Evolutionary conservation across 148 eudicot species (phyloP).

Genomic region (Pharnaceum exiguum): DNA sequence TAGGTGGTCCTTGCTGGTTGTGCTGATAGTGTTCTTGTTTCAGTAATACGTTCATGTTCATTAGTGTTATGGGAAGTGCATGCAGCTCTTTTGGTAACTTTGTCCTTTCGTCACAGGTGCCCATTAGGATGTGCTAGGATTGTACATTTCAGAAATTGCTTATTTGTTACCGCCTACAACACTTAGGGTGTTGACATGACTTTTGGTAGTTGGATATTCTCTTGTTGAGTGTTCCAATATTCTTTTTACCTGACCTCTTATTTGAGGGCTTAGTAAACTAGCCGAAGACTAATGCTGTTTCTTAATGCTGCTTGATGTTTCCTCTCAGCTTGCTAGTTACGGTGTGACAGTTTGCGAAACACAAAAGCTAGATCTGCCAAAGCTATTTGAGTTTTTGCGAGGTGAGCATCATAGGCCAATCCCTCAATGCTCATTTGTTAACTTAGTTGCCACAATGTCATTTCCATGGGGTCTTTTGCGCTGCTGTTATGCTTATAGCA

Average conservation of each 20-base stretch:
- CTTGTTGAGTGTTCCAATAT: neutral
- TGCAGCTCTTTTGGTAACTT: too few relatives aligned
- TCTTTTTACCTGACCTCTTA: neutral
- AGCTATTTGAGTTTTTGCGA: conserved; percentile 54
- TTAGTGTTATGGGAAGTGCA: too few relatives aligned
- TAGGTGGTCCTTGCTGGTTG: too few relatives aligned
- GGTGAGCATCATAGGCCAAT: conserved; percentile 30
- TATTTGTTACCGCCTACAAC: too few relatives aligned
- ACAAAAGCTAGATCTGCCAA: conserved; percentile 46
- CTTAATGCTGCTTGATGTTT: conserved; percentile 6
- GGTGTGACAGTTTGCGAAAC: conserved; percentile 35
- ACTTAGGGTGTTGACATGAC: too few relatives aligned
- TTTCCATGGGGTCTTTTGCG: neutral
- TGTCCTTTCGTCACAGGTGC: too few relatives aligned
- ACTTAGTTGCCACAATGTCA: neutral
- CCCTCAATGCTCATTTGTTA: neutral
- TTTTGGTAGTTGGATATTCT: neutral
- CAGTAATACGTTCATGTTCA: too few relatives aligned
- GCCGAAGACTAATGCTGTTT: neutral
- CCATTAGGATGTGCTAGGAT: too few relatives aligned
- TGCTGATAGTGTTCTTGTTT: too few relatives aligned
- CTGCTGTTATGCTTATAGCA: conserved; percentile 6
- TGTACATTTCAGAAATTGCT: too few relatives aligned
- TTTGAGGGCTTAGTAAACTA: neutral
- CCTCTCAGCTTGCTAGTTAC: conserved; percentile 51